Evolutionary conservation across 805 yeast genomes (phyloP).

Genomic region (Wickerhamia fluorescens): DNA sequence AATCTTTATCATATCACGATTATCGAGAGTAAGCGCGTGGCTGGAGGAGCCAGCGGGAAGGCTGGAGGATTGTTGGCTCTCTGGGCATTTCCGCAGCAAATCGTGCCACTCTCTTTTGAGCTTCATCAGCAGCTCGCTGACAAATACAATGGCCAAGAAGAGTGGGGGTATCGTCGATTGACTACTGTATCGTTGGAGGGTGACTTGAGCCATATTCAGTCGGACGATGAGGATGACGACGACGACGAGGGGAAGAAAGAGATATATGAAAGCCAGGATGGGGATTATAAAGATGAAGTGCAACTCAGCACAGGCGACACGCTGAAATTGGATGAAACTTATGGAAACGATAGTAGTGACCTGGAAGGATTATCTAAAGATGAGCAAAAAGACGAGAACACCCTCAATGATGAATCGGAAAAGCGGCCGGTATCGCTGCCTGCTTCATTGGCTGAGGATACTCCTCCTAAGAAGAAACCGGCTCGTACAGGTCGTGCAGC

Average conservation of each 20-base stretch:
- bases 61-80: conserved; percentile 94
- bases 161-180: conserved; percentile 90
- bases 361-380: conserved; percentile 4
- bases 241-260: too few relatives aligned
- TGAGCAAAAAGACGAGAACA: conserved; percentile 11
- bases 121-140: conserved; percentile 79
- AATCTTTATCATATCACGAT: conserved; percentile 73
- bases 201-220: conserved; percentile 41
- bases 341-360: neutral
- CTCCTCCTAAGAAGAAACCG: conserved; percentile 27
- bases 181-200: conserved; percentile 87
- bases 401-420: conserved; percentile 6
- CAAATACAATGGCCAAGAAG: conserved; percentile 70
- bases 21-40: conserved; percentile 84
- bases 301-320: too few relatives aligned
- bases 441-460: conserved; percentile 8
- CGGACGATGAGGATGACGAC: conserved; percentile 13
- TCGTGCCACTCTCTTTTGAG: conserved; percentile 81
- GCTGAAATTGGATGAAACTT: too few relatives aligned
- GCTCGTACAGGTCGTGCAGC: conserved; percentile 23
- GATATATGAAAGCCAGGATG: too few relatives aligned
- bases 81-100: conserved; percentile 96
- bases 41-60: conserved; percentile 96
- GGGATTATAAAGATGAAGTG: too few relatives aligned
- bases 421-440: conserved; percentile 9